A percentile compares a stretch with the other conserved stretches of the same genome.
phyloP scores from a whole-genome alignment of 2,329 filamentous ascomycete species.

The Coniochaeta sp. region DNA sequence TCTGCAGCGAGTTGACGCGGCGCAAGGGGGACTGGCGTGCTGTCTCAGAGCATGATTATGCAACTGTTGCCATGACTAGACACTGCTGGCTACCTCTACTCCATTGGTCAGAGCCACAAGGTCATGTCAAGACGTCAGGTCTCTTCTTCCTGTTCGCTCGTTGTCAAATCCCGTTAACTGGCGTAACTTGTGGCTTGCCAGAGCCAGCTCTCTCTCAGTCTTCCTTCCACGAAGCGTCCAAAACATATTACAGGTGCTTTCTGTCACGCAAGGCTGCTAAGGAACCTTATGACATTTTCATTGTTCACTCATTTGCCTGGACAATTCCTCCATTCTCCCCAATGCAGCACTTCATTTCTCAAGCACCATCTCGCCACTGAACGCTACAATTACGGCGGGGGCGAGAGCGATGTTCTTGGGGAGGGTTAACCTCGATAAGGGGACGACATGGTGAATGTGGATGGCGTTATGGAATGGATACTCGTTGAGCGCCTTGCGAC shows the following conservation, averaged over 20 bases:
- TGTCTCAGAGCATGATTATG: no score
- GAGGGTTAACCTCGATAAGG: neutral
- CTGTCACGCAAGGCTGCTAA: no score
- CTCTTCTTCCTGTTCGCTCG: neutral
- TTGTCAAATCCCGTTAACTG: neutral
- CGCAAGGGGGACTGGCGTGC: no score
- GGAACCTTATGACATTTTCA: no score
- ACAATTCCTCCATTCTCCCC: no score
- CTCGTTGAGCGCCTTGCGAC: neutral
- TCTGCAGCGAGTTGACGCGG: neutral
- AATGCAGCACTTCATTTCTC: no score
- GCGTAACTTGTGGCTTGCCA: neutral
- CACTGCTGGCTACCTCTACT: neutral
- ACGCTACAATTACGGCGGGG: neutral
- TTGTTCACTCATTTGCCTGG: no score
- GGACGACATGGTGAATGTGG: neutral
- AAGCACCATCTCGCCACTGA: neutral
- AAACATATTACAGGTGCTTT: neutral
- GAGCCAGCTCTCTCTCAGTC: neutral
- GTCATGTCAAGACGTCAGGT: neutral
- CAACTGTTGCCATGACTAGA: no score
- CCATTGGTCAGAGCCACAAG: neutral
- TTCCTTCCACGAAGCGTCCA: neutral
- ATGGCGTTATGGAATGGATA: neutral
- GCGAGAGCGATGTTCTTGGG: neutral